Evolutionary conservation across 441 rosid species (phyloP).

Genomic region (Eutrema salsugineum): DNA sequence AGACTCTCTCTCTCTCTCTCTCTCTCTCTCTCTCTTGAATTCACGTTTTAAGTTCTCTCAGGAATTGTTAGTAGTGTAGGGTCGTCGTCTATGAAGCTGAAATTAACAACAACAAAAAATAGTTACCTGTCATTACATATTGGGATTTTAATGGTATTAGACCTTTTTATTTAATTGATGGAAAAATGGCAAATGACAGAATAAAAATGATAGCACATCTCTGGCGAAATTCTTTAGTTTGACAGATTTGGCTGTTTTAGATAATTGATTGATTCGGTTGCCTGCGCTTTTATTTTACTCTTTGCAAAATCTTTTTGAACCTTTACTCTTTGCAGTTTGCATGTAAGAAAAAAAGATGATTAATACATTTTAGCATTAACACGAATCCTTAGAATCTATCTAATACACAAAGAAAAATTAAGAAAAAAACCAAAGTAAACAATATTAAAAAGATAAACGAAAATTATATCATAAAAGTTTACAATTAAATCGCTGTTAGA

Average conservation of each 20-base stretch:
- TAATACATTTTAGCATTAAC: no score
- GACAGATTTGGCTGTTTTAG: constrained; percentile 6
- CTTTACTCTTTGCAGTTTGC: no score
- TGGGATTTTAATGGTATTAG: neutral
- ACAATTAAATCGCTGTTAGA: no score
- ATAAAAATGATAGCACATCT: constrained; percentile 3
- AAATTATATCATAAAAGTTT: no score
- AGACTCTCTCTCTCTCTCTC: constrained; percentile 26
- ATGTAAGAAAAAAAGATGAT: neutral
- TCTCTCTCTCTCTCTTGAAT: constrained; percentile 13
- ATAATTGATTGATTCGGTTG: neutral
- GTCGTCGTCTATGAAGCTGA: constrained; percentile 12
- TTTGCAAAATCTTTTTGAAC: no score
- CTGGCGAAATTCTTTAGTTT: constrained; percentile 8
- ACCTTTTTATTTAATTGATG: neutral
- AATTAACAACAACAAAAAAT: neutral
- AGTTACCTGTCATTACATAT: constrained; percentile 26
- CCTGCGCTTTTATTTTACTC: neutral
- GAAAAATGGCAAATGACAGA: constrained; percentile 9
- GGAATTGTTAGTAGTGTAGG: constrained; percentile 11
- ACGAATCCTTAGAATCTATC: no score
- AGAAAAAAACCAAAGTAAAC: no score
- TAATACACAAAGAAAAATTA: no score
- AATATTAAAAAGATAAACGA: no score
- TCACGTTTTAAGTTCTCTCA: constrained; percentile 28